Conservation (phyloP, 257 asterid genomes). For the Fraxinus excelsior region DNA sequence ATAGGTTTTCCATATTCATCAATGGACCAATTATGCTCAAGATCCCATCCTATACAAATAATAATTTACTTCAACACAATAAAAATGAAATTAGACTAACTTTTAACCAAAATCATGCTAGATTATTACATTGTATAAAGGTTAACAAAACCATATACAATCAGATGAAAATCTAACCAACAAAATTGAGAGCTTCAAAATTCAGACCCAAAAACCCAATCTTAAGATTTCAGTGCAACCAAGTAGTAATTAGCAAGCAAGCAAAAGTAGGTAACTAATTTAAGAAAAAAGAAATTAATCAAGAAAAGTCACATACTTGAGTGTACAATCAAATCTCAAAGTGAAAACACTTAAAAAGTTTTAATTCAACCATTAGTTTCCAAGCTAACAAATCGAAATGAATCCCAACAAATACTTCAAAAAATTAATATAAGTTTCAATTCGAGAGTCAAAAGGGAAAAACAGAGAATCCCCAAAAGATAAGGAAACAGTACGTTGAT, state of each 20-base stretch:
- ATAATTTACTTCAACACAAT: neutral
- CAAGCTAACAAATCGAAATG: slow-evolving; percentile 1
- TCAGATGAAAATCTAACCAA: too few species aligned
- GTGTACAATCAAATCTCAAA: slow-evolving; percentile 7
- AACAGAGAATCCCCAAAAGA: neutral
- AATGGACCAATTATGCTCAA: neutral
- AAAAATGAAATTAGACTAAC: neutral
- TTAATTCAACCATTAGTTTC: slow-evolving; percentile 22
- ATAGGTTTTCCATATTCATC: too few species aligned
- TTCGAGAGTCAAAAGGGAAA: neutral
- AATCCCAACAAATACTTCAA: neutral
- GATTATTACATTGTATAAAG: too few species aligned
- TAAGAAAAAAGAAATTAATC: slow-evolving; percentile 10
- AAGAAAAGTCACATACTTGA: slow-evolving; percentile 18
- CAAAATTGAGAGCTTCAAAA: neutral
- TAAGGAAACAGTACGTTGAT: slow-evolving; percentile 48
- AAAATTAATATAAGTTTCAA: neutral
- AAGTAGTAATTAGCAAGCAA: neutral
- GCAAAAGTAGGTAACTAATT: neutral
- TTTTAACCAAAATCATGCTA: neutral
- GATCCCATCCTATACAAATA: neutral
- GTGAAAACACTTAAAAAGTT: slow-evolving; percentile 12
- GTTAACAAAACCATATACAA: too few species aligned
- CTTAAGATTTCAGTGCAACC: neutral
- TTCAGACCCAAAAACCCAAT: neutral